A percentile compares a stretch with the other conserved stretches of the same genome.
phyloP scores from a whole-genome alignment of 495 filamentous ascomycete genomes.

The Penicillium samsonianum region DNA sequence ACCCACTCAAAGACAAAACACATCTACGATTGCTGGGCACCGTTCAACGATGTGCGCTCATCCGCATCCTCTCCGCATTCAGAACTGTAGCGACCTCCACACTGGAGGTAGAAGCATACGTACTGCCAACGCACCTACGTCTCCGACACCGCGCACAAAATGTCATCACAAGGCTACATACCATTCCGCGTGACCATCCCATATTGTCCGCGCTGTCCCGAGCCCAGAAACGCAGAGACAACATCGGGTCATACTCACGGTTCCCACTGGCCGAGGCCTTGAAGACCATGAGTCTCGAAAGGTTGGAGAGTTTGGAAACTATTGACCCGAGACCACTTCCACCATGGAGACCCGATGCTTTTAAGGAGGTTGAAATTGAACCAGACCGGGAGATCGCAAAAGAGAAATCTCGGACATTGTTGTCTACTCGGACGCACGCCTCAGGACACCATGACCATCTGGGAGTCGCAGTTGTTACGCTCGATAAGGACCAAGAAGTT shows the following conservation, averaged over 20 bases:
- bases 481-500: conserved; percentile 6
- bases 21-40: not conserved
- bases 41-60: not conserved
- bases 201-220: conserved; percentile 3
- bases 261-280: conserved; percentile 23
- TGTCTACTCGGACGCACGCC: conserved; percentile 16
- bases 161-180: not conserved
- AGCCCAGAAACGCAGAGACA: conserved; percentile 18
- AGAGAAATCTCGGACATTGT: conserved; percentile 1
- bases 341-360: conserved; percentile 15
- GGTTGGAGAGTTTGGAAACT: conserved; percentile 20
- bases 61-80: not conserved
- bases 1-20: not conserved
- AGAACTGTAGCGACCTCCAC: not conserved
- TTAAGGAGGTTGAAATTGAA: conserved; percentile 21
- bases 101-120: not conserved
- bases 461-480: conserved; percentile 12
- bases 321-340: conserved; percentile 22
- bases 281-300: conserved; percentile 18
- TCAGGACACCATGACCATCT: conserved; percentile 18
- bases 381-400: conserved; percentile 19
- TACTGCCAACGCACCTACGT: conserved; percentile 1
- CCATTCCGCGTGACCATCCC: conserved; percentile 9
- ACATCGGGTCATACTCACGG: conserved; percentile 7
- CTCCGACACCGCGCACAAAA: conserved; percentile 2